Base-by-base conservation (phyloP, 108 stramenopile genomes). In the Craspedostauros australis region DNA sequence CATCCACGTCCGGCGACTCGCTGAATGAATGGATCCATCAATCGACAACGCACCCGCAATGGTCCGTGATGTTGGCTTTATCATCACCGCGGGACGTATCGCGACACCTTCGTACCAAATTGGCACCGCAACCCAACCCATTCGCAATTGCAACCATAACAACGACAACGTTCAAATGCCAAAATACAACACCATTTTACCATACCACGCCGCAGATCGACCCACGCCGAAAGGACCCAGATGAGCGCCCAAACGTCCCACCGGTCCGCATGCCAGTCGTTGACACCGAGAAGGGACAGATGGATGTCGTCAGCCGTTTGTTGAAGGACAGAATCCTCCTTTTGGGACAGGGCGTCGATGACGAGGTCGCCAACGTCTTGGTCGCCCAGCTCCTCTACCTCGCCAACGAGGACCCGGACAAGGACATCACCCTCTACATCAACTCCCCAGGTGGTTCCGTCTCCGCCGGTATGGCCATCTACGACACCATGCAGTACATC, bases 291-390 rank as follows among this genome's bases (percentile, higher is more conserved):
- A 57, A 66, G 24, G 79, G 80, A 27, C 89, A 86, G 53, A 70
- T 86, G 53, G 83, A 91, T 62, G 89, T 86, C 33, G 56, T 87
- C 32, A 68, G 67, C 24, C 76, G 79, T 18, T 58, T 91, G 29
- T 61, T 95, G 19, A 86, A 95, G 55, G 94, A 95, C 52, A 82
- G 94, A 6, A 91, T 93, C 57, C 62, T 95, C n/a, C 73, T 93
- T 6, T 49, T 95, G 4, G 94, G 91, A 31, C 74, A 78, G 22
- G 84, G 87, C 30, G 90, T 92, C 11, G 85, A 91, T 58, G 90
- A 91, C 42, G 86, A 91, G 50, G 80, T 87, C 6, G 90, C 83
- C 32, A 91, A 91, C 54, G 84, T 88, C 11, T 54, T 91, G 50
- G 90, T 91, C 8, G 83, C 90, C 15, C 90, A 91, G 67, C 79